phyloP scores from a whole-genome alignment of 495 filamentous ascomycete species.

The Lepraria neglecta region DNA sequence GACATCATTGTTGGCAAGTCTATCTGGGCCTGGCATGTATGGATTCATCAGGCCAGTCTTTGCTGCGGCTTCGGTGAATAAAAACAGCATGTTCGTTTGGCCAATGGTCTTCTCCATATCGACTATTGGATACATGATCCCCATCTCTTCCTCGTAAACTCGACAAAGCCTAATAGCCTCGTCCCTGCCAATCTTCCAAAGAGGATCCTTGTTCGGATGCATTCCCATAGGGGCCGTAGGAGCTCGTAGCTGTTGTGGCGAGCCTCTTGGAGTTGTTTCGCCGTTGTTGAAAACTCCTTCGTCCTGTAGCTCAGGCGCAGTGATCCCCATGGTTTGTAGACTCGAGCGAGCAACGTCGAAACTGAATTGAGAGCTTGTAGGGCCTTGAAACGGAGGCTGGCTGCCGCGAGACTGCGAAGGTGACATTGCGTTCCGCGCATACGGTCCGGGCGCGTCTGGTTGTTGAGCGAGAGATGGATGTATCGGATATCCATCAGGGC shows the following conservation, averaged over 20 bases:
- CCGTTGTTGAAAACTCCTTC: conserved; percentile 57
- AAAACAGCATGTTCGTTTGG: conserved; percentile 59
- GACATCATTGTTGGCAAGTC: conserved; percentile 61
- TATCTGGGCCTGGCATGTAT: conserved; percentile 51
- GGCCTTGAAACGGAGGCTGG: conserved; percentile 71
- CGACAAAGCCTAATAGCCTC: conserved; percentile 69
- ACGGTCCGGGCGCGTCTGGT: conserved; percentile 16
- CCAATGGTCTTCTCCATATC: conserved; percentile 59
- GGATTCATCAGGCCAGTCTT: conserved; percentile 52
- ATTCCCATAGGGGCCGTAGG: conserved; percentile 30
- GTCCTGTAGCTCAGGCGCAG: conserved; percentile 37
- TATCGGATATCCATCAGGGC: conserved; percentile 31
- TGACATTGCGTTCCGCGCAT: conserved; percentile 18
- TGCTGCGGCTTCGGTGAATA: conserved; percentile 62
- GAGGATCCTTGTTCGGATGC: conserved; percentile 56
- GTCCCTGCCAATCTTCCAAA: conserved; percentile 67
- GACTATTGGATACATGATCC: conserved; percentile 79
- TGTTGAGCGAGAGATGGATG: conserved; percentile 24
- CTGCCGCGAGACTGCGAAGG: conserved; percentile 31
- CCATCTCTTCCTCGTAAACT: conserved; percentile 78
- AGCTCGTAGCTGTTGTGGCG: conserved; percentile 46
- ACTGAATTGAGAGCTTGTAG: conserved; percentile 79
- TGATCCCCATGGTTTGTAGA: conserved; percentile 83
- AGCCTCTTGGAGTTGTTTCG: conserved; percentile 44
- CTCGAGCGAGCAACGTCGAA: conserved; percentile 83